Percentiles rank a stretch among this genome's conserved stretches.
phyloP scores from a whole-genome alignment of 2,329 filamentous ascomycete genomes.

The Tolypocladium endophyticum region DNA sequence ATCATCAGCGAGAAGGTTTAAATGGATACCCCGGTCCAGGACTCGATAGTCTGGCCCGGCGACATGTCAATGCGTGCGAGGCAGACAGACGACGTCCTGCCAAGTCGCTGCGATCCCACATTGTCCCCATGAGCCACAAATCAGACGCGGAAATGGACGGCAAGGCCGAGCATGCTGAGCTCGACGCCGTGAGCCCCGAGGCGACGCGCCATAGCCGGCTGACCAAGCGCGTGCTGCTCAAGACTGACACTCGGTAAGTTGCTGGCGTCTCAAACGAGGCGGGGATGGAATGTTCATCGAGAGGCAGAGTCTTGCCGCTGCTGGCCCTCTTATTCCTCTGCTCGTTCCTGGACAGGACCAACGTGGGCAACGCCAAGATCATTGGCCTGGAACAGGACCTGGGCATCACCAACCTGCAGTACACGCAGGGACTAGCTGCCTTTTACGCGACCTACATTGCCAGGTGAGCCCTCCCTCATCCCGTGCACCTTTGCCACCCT shows the following conservation, averaged over 20 bases:
- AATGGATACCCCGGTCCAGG: neutral
- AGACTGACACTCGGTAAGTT: conserved; percentile 15
- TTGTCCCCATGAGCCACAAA: conserved; percentile 3
- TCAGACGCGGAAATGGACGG: conserved; percentile 4
- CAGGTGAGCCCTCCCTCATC: conserved; percentile 25
- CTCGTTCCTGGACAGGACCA: conserved; percentile 58
- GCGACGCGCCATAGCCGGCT: conserved; percentile 5
- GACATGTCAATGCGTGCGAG: neutral
- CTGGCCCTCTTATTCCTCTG: conserved; percentile 56
- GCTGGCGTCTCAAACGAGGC: neutral
- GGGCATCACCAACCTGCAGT: conserved; percentile 48
- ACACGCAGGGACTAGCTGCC: conserved; percentile 51
- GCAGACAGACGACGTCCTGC: neutral
- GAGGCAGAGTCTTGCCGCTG: conserved; percentile 45
- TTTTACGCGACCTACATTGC: conserved; percentile 57
- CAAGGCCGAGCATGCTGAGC: conserved; percentile 10
- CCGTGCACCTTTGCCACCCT: neutral
- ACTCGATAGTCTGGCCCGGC: neutral
- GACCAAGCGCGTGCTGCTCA: conserved; percentile 15
- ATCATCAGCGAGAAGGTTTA: neutral
- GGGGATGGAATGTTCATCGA: neutral
- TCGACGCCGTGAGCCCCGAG: conserved; percentile 5
- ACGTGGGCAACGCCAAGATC: conserved; percentile 61
- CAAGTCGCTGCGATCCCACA: neutral
- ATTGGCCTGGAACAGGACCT: conserved; percentile 50